A percentile compares a stretch with the other conserved stretches of the same genome.
These are phyloP conservation scores for Parasitella parasitica DNA, from an alignment of 371 early-diverging fungal genomes.

Conservation along the genomic window DNA sequence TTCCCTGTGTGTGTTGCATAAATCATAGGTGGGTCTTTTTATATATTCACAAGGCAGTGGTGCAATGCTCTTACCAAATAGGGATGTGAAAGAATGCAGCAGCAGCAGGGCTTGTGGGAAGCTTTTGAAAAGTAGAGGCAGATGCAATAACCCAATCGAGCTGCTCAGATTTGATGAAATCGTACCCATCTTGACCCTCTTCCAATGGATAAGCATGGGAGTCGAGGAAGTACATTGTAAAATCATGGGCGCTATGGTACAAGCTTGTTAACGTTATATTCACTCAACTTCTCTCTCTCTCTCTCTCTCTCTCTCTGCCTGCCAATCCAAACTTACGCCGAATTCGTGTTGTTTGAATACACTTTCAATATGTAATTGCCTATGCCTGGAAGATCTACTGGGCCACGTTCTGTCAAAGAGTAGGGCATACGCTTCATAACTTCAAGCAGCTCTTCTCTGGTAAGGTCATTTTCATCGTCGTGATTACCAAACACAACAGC, in stretches of 20 bases:
- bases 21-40: no score
- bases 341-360: conserved; percentile 13
- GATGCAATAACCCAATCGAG: conserved; percentile 44
- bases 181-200: conserved; percentile 24
- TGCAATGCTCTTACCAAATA: conserved; percentile 48
- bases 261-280: no score
- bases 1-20: conserved; percentile 12
- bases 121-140: background rate
- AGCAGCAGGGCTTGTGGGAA: conserved; percentile 37
- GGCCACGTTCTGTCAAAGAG: conserved; percentile 46
- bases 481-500: conserved; percentile 59
- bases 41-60: no score
- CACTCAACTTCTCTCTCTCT: no score
- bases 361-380: conserved; percentile 51
- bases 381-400: conserved; percentile 44
- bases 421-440: conserved; percentile 48
- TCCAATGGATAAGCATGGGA: conserved; percentile 45
- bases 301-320: no score
- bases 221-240: conserved; percentile 54
- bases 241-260: conserved; percentile 21
- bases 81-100: conserved; percentile 56
- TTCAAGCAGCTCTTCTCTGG: conserved; percentile 51
- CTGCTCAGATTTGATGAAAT: conserved; percentile 48
- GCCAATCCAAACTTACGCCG: conserved; percentile 34
- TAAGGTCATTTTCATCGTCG: conserved; percentile 53